Evolutionary conservation across 208 protist species (phyloP).

Genomic region (Naegleria fowleri): DNA sequence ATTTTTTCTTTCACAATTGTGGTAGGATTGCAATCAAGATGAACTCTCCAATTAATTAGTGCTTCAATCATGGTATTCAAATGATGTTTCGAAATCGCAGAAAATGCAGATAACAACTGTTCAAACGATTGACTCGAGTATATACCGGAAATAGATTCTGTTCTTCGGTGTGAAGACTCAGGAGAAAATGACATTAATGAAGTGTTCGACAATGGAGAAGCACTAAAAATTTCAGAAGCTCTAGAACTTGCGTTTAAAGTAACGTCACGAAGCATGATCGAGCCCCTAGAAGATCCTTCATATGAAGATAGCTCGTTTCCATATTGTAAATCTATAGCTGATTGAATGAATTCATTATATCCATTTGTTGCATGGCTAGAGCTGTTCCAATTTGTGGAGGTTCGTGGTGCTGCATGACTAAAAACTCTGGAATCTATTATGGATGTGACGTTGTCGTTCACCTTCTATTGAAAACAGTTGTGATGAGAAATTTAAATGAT

Average conservation of each 20-base stretch:
- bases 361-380: neutral
- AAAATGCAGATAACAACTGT: slow-evolving; percentile 14
- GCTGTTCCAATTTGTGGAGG: neutral
- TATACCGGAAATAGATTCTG: neutral
- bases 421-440: neutral
- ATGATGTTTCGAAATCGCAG: slow-evolving; percentile 9
- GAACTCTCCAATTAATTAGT: slow-evolving; percentile 10
- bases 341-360: slow-evolving; percentile 2
- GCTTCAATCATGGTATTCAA: slow-evolving; percentile 16
- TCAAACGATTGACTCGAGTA: slow-evolving; percentile 13
- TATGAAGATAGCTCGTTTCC: neutral
- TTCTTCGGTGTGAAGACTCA: neutral
- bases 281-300: neutral
- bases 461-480: neutral
- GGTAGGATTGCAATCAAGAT: neutral
- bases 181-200: neutral
- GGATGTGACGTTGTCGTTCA: neutral
- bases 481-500: neutral
- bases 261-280: neutral
- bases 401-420: neutral
- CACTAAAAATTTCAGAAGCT: neutral
- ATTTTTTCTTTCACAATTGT: neutral
- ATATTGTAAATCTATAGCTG: neutral
- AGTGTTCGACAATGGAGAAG: neutral
- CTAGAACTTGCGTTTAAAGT: neutral